A percentile compares a stretch with the other conserved stretches of the same genome.
phyloP scores from a whole-genome alignment of 257 asterid species.

The Cruciata laevipes region DNA sequence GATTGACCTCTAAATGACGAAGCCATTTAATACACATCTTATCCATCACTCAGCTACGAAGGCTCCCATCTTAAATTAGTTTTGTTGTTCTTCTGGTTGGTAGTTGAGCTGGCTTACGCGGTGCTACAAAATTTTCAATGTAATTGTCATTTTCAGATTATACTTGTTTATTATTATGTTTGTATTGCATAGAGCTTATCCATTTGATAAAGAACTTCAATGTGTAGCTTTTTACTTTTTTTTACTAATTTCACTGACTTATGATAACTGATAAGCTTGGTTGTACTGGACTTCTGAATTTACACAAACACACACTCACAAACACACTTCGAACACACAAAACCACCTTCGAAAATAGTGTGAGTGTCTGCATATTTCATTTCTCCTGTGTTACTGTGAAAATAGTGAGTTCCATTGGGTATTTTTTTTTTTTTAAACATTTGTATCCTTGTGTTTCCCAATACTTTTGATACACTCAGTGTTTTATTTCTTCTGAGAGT shows the following conservation, averaged over 20 bases:
- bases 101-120: background rate
- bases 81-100: background rate
- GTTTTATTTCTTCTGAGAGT: slow-evolving; percentile 4
- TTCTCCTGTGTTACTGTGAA: background rate
- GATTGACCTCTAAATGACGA: background rate
- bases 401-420: background rate
- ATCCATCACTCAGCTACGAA: background rate
- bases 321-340: too few relatives aligned
- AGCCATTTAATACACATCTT: background rate
- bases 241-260: background rate
- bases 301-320: too few relatives aligned
- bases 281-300: background rate
- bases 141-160: background rate
- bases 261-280: background rate
- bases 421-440: background rate
- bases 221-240: background rate
- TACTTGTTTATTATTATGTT: background rate
- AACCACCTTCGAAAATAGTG: too few relatives aligned
- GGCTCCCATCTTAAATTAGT: background rate
- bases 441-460: background rate
- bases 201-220: background rate
- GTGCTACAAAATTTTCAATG: background rate
- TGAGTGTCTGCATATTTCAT: too few relatives aligned
- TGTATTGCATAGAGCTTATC: background rate
- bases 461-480: background rate